Evolutionary conservation across 768 basidiomycete species (phyloP).

Genomic region (Hygrocybe punicea): DNA sequence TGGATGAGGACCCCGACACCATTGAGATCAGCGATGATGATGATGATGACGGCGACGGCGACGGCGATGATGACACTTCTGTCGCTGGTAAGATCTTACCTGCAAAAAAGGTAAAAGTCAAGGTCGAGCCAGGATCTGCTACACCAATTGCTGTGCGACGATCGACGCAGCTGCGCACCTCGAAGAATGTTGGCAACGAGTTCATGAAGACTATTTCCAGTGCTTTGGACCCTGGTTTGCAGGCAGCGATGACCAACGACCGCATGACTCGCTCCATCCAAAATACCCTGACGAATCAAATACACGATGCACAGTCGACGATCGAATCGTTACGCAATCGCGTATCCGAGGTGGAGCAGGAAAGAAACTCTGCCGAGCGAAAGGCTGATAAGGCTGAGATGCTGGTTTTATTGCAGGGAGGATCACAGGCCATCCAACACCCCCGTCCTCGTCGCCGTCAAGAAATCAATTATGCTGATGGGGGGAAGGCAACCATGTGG

Average conservation of each 20-base stretch:
- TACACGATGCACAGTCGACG: background rate
- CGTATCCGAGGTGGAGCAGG: background rate
- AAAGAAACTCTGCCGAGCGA: background rate
- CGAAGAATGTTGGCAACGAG: slow-evolving; percentile 4
- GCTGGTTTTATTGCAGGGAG: background rate
- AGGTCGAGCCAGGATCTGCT: background rate
- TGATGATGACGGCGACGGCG: background rate
- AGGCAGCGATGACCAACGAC: background rate
- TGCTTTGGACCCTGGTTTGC: background rate
- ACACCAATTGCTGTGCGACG: background rate
- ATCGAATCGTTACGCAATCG: background rate
- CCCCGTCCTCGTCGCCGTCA: slow-evolving; percentile 5
- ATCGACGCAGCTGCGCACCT: background rate
- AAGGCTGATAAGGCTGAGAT: background rate
- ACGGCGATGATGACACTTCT: background rate
- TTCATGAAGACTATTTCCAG: background rate
- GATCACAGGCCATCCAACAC: background rate
- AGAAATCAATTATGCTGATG: slow-evolving; percentile 11
- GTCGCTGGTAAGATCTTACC: background rate
- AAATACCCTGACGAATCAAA: background rate
- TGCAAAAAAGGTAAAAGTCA: background rate
- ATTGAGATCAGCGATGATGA: background rate
- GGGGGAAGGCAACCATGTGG: slow-evolving; percentile 9
- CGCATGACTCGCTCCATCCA: background rate
- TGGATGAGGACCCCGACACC: slow-evolving; percentile 14